These are phyloP conservation scores for Vitis amurensis DNA, from an alignment of 164 flowering plant genomes.

Conservation along the genomic window DNA sequence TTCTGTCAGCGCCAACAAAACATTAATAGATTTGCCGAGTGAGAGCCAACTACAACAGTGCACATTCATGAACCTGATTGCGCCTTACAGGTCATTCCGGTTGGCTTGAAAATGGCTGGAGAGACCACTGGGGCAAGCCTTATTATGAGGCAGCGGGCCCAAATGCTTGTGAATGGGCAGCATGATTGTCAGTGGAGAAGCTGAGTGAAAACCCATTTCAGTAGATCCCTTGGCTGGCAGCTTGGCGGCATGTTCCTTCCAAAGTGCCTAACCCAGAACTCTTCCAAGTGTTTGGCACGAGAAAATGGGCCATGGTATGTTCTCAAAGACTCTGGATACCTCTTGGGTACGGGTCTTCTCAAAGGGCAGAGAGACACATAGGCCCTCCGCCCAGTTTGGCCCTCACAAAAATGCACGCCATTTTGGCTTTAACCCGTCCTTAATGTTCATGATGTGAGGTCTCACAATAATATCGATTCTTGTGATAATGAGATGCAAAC, in stretches of 20 bases:
- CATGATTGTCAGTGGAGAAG: conserved; percentile 6
- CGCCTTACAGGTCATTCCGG: neutral
- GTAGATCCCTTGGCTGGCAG: neutral
- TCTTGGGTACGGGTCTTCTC: no score
- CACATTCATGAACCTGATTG: neutral
- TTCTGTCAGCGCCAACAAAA: neutral
- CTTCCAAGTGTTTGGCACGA: neutral
- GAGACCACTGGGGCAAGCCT: neutral
- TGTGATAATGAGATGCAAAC: no score
- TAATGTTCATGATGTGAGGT: no score
- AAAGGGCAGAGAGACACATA: no score
- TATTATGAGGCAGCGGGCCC: neutral
- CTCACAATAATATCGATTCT: no score
- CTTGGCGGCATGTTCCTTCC: conserved; percentile 13
- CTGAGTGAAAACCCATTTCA: conserved; percentile 3
- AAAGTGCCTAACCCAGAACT: neutral
- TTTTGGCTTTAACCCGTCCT: neutral
- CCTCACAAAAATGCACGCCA: neutral
- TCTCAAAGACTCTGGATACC: neutral
- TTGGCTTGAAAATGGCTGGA: neutral
- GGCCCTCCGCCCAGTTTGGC: no score
- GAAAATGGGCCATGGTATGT: neutral
- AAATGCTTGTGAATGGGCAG: neutral
- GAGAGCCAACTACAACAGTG: neutral
- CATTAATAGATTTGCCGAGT: neutral